A percentile compares a stretch with the other conserved stretches of the same genome.
Evolutionary conservation across 2,329 filamentous ascomycete species (phyloP).

Genomic region (Aspergillus aculeatinus): DNA sequence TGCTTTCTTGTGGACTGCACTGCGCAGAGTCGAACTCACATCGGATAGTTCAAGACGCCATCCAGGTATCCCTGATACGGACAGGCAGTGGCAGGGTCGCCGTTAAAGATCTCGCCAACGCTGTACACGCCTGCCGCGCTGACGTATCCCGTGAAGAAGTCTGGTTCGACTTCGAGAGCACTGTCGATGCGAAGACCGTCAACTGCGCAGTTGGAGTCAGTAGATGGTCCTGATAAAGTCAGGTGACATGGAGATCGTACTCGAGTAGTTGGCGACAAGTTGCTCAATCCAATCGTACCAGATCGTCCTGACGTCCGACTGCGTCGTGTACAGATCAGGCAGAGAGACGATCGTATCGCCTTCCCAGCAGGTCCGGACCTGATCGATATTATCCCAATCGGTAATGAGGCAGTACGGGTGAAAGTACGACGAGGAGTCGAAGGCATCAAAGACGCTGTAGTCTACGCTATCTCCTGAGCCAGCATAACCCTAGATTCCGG

Average conservation of each 20-base stretch:
- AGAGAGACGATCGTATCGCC: conserved; percentile 57
- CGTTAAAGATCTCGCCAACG: conserved; percentile 49
- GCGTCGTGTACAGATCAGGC: conserved; percentile 62
- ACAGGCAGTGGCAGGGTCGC: conserved; percentile 43
- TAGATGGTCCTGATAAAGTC: too few species aligned
- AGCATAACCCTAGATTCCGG: conserved; percentile 38
- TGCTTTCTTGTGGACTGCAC: neutral
- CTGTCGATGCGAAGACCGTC: conserved; percentile 56
- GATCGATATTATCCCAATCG: conserved; percentile 54
- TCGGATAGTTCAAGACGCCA: conserved; percentile 51
- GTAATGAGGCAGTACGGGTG: conserved; percentile 57
- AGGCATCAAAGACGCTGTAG: conserved; percentile 54
- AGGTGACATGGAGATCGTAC: conserved; percentile 42
- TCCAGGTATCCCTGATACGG: conserved; percentile 47
- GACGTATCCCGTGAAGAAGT: conserved; percentile 47
- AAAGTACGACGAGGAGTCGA: conserved; percentile 59
- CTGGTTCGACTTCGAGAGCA: conserved; percentile 49
- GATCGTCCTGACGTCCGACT: conserved; percentile 48
- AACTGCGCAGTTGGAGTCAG: conserved; percentile 24
- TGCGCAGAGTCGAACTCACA: conserved; percentile 19
- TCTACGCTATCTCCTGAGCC: conserved; percentile 51
- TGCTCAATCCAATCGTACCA: conserved; percentile 60
- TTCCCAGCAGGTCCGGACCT: conserved; percentile 53
- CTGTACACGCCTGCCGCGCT: conserved; percentile 48
- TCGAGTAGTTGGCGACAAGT: conserved; percentile 60